Percentiles rank a stretch among this genome's conserved stretches.
phyloP scores from a whole-genome alignment of 2,329 filamentous ascomycete genomes.

The Sporothrix curviconia region DNA sequence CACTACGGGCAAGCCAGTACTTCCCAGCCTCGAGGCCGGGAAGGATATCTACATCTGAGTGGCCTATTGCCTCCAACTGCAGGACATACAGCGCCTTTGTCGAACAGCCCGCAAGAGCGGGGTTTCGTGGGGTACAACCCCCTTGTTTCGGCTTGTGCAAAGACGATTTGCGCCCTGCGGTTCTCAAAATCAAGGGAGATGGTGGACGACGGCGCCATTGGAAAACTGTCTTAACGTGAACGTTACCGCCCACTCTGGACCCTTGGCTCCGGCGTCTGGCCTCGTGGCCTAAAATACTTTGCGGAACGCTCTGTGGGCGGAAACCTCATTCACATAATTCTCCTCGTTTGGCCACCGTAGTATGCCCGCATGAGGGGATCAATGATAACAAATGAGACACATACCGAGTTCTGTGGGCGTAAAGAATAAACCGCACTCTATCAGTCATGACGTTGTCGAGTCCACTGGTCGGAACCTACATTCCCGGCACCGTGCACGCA shows the following conservation, averaged over 20 bases:
- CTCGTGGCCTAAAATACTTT: conserved; percentile 40
- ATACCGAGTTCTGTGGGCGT: not conserved
- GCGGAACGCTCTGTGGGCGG: conserved; percentile 41
- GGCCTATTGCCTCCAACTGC: conserved; percentile 46
- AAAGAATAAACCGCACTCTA: no score
- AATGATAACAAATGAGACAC: not conserved
- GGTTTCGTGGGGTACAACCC: no score
- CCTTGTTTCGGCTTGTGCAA: not conserved
- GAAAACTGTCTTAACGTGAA: not conserved
- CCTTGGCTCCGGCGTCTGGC: conserved; percentile 26
- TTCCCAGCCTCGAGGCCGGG: conserved; percentile 43
- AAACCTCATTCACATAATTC: conserved; percentile 35
- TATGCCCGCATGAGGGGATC: not conserved
- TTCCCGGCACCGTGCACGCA: not conserved
- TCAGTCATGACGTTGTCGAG: not conserved
- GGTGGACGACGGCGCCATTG: not conserved
- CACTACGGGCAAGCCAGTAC: conserved; percentile 33
- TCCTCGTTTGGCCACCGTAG: conserved; percentile 37
- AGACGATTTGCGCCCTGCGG: not conserved
- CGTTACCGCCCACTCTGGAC: not conserved
- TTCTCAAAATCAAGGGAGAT: not conserved
- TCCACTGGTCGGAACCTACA: not conserved
- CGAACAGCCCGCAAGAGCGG: not conserved
- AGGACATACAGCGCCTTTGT: conserved; percentile 34
- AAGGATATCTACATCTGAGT: conserved; percentile 52